Evolutionary conservation across 2,329 filamentous ascomycete species (phyloP).

Genomic region (Penicillium brasilianum): DNA sequence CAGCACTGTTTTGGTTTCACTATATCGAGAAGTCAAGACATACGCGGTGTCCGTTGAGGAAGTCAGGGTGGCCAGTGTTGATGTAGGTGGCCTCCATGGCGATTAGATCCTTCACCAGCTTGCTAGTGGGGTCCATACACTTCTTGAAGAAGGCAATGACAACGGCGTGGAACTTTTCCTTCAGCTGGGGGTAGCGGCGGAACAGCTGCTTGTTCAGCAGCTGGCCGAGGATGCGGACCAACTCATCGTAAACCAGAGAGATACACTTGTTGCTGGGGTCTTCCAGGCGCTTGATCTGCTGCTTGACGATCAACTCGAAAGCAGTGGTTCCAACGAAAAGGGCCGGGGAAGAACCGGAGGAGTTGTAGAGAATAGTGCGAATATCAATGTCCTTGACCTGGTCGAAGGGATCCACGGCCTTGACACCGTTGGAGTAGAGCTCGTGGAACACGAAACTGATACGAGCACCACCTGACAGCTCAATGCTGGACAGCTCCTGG

Average conservation of each 20-base stretch:
- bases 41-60: slow-evolving; percentile 90
- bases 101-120: slow-evolving; percentile 90
- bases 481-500: slow-evolving; percentile 89
- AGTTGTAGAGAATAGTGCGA: slow-evolving; percentile 96
- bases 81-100: slow-evolving; percentile 96
- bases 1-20: slow-evolving; percentile 19
- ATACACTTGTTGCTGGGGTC: slow-evolving; percentile 98
- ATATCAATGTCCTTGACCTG: slow-evolving; percentile 98
- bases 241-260: slow-evolving; percentile 93
- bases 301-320: slow-evolving; percentile 98
- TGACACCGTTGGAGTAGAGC: slow-evolving; percentile 94
- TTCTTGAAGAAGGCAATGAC: slow-evolving; percentile 98
- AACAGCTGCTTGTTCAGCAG: slow-evolving; percentile 87
- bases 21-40: slow-evolving; percentile 29
- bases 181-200: slow-evolving; percentile 88
- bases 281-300: slow-evolving; percentile 95
- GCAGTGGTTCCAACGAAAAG: slow-evolving; percentile 96
- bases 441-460: slow-evolving; percentile 99
- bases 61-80: slow-evolving; percentile 98
- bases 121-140: slow-evolving; percentile 97
- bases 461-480: slow-evolving; percentile 94
- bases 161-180: slow-evolving; percentile 94
- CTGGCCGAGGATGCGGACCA: slow-evolving; percentile 92
- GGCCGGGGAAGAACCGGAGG: slow-evolving; percentile 94
- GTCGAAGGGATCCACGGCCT: slow-evolving; percentile 97